Evolutionary conservation across 108 stramenopile genomes (phyloP).

Genomic region (Cyclotella kingstonii): DNA sequence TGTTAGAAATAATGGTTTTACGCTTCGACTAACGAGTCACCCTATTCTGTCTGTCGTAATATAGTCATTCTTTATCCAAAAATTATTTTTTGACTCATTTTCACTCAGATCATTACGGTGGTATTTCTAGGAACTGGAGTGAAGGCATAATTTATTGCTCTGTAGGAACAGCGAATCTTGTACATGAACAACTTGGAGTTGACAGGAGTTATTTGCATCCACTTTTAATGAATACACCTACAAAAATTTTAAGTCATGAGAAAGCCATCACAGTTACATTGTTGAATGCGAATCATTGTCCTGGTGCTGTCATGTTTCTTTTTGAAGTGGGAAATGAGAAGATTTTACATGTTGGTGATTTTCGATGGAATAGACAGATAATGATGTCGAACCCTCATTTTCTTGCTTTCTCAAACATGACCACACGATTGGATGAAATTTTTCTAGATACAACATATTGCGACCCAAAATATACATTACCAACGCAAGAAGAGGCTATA

Average conservation of each 20-base stretch:
- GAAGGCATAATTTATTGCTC: conserved; percentile 67
- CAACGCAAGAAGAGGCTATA: conserved; percentile 54
- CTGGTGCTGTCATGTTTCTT: conserved; percentile 88
- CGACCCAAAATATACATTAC: conserved; percentile 50
- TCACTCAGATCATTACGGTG: conserved; percentile 69
- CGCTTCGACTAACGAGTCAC: too few relatives aligned
- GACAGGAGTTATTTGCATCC: conserved; percentile 58
- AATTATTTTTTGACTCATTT: conserved; percentile 88
- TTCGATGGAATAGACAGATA: conserved; percentile 44
- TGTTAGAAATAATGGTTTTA: too few relatives aligned
- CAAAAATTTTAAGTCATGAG: conserved; percentile 46
- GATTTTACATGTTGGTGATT: conserved; percentile 69
- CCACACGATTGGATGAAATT: conserved; percentile 47
- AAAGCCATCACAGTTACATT: conserved; percentile 60
- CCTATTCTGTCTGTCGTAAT: too few relatives aligned
- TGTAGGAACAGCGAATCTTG: conserved; percentile 35
- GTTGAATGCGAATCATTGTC: conserved; percentile 76
- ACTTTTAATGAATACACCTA: conserved; percentile 64
- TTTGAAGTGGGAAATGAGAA: conserved; percentile 71
- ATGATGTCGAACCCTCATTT: conserved; percentile 52
- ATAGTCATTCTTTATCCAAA: conserved; percentile 45
- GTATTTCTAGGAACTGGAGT: conserved; percentile 62
- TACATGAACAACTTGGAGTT: conserved; percentile 47
- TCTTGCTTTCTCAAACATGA: conserved; percentile 31
- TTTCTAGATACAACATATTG: conserved; percentile 78